These are phyloP conservation scores for Flammula alnicola DNA, from an alignment of 1,284 basidiomycete species.

Conservation along the genomic window DNA sequence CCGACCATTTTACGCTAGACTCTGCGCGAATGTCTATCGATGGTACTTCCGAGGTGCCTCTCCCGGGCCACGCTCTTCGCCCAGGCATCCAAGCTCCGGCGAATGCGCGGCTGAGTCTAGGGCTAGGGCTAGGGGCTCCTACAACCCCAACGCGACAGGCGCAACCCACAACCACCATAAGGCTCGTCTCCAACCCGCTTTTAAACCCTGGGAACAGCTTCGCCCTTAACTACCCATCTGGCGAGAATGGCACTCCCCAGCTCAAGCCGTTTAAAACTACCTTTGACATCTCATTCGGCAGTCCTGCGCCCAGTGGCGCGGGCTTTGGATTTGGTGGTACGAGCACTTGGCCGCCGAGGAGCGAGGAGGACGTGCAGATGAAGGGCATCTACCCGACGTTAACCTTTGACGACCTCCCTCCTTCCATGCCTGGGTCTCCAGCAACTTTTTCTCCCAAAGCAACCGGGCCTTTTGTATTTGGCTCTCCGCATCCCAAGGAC, in stretches of 20 bases:
- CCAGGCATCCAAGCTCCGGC: conserved; percentile 60
- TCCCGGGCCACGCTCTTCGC: conserved; percentile 60
- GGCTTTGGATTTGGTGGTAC: conserved; percentile 32
- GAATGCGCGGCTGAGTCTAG: conserved; percentile 59
- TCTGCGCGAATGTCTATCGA: conserved; percentile 37
- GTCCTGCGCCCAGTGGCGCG: conserved; percentile 45
- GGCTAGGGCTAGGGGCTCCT: conserved; percentile 41
- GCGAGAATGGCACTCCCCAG: conserved; percentile 51
- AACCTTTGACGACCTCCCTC: conserved; percentile 46
- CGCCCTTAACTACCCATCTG: conserved; percentile 20
- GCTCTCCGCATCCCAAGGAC: conserved; percentile 68
- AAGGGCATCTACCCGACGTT: conserved; percentile 54
- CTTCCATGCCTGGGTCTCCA: conserved; percentile 27
- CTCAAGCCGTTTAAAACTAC: conserved; percentile 64
- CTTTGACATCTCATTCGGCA: conserved; percentile 68
- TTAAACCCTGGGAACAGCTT: conserved; percentile 16
- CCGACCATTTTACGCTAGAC: conserved; percentile 56
- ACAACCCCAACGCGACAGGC: conserved; percentile 38
- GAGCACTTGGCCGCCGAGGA: conserved; percentile 30
- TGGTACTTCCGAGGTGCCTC: conserved; percentile 43
- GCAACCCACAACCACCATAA: conserved; percentile 61
- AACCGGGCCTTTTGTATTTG: conserved; percentile 67
- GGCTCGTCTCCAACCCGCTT: conserved; percentile 53
- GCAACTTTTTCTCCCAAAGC: conserved; percentile 16
- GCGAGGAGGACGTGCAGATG: conserved; percentile 27